Base-by-base conservation (phyloP, 768 basidiomycete species). In the Pleurotus djamor region DNA sequence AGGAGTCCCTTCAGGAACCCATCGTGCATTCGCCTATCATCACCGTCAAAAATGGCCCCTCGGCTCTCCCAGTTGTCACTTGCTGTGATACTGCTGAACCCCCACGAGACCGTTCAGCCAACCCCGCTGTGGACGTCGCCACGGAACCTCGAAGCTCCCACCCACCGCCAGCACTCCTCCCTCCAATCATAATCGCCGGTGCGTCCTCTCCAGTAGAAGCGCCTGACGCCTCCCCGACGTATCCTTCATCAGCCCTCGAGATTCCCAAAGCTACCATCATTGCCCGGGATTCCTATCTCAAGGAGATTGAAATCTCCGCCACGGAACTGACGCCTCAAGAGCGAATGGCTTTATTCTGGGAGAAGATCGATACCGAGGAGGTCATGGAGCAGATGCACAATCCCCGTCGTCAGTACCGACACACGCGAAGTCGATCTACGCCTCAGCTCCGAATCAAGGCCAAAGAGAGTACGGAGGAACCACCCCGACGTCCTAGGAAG, bases 291-390 rank as follows among this genome's bases (percentile, higher is more conserved):
- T 12, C 10, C 2, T 47, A 47, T 16, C 45, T 47, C 16, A 12
- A 47, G 16, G 45, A 47, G 17, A 47, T 47, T 4, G 45, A 51
- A 6, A 51, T 44, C 28, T 3, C 35, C 5, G 51, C 36, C 51
- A 60, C 60, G 41, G 59, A 63, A 38, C 17, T 61, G 16, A 65
- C 58, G 47, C 52, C 69, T 36, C 64, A 60, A 17, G 65, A 74
- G 38, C 68, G 71, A 13, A 69, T 70, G 65, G 62, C 66, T 3
- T 64, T 71, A 28, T 79, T 83, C 61, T 82, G 81, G 81, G 76
- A 81, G 33, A 67, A 68, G 16, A 62, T 82, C n/a, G 80, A 82
- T 63, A 65, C 66, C n/a, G 78, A 79, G 59, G 70, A 69, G 64
- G 62, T 57, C 34, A 57, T 61, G 61, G 55, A 61, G 16, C 54